Evolutionary conservation across 2,329 filamentous ascomycete genomes (phyloP).

Genomic region (Aspergillus brunneoviolaceus): DNA sequence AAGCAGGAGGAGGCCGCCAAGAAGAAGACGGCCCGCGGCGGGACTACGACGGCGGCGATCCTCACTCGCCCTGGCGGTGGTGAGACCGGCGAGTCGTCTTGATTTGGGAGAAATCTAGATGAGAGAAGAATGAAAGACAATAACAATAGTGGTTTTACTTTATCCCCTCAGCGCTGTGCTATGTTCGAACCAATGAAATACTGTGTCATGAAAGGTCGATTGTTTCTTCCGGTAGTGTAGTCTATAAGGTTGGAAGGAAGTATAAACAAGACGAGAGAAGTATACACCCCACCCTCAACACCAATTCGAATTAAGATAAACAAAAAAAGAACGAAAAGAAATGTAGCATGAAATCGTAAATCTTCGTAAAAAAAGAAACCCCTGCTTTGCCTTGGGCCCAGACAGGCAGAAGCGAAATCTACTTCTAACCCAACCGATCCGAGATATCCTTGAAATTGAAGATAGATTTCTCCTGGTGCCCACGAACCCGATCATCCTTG

Average conservation of each 20-base stretch:
- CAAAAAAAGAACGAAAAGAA: slow-evolving; percentile 2
- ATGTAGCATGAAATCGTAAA: slow-evolving; percentile 29
- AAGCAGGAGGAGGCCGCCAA: slow-evolving; percentile 98
- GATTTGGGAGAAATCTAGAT: slow-evolving; percentile 18
- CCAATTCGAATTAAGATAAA: background rate
- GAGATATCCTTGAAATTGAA: slow-evolving; percentile 76
- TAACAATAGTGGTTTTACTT: slow-evolving; percentile 6
- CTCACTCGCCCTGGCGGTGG: slow-evolving; percentile 60
- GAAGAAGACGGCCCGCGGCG: slow-evolving; percentile 75
- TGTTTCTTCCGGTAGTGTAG: background rate
- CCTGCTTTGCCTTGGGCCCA: no score
- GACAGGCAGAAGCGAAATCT: no score
- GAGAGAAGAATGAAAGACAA: background rate
- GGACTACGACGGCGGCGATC: slow-evolving; percentile 61
- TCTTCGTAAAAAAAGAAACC: slow-evolving; percentile 26
- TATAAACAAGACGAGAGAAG: background rate
- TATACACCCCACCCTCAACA: background rate
- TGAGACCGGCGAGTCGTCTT: slow-evolving; percentile 25
- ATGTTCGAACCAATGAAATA: slow-evolving; percentile 11
- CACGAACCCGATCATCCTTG: slow-evolving; percentile 77
- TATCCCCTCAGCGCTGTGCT: slow-evolving; percentile 20
- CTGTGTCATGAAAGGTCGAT: background rate
- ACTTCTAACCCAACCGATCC: slow-evolving; percentile 67
- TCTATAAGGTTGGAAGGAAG: background rate
- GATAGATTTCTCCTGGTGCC: slow-evolving; percentile 61